Base-by-base conservation (phyloP, 192 early-diverging fungal species). In the Coemansia sp. region DNA sequence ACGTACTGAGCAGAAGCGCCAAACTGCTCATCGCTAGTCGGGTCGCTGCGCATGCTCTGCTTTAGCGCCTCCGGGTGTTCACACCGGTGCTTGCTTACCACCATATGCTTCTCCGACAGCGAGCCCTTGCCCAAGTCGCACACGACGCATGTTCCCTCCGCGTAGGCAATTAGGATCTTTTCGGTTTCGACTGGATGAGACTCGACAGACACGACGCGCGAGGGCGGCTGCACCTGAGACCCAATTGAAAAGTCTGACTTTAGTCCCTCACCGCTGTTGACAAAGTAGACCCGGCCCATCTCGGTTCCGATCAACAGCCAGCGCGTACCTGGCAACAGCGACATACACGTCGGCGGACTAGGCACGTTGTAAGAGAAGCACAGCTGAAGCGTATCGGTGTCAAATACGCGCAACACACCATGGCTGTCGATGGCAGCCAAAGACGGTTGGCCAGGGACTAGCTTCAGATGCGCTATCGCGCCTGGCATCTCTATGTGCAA, bases 191-290 rank as follows among this genome's bases (percentile, higher is more conserved):
- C 13, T 2, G 81, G 81, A 24, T 83, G 81, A 0, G 70, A 19
- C 45, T 63, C 65, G 20, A 70, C 81, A 8, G 64, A 55, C n/a
- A 51, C 81, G 0, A 77, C 80, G 12, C 68, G 62, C 29, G 63
- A 62, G 5, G 20, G 13, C 4, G 67, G 69, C 45, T 62, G 50
- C 15, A 53, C 27, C 29, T 39, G 64, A 27, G 72, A 75, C 4
- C 70, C 76, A 5, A 83, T 63, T 9, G 81, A 83, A 66, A 74
- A 83, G 42, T 75, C 76, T 1, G 81, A 72, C 27, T 83, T 83
- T 64, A 53, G 67, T 4, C 72, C 81, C 13, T 59, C 64, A 11
- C 69, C 63, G 3, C 31, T 64, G 46, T 83, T 73, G 20, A 83
- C 76, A 78, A 83, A 83, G 48, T 83, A 83, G 55, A 78, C 63